Evolutionary conservation across 169 alveolate species (phyloP).

Genomic region (Plasmodium gallinaceum): DNA sequence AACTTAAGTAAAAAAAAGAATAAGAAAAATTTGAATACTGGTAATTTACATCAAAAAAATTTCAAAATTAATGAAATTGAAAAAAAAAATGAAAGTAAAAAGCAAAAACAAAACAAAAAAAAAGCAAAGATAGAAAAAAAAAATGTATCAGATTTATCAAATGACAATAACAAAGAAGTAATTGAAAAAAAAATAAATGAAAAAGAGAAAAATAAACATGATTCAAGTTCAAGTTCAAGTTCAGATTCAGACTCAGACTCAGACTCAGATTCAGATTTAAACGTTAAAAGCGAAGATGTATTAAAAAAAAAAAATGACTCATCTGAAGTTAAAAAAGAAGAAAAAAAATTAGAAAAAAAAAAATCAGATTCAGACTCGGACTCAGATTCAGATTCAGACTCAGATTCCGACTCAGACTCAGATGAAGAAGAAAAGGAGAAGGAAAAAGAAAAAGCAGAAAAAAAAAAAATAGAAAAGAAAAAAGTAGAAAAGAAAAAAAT

Average conservation of each 20-base stretch:
- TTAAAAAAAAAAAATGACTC: not conserved
- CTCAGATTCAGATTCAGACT: conserved; percentile 54
- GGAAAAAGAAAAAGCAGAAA: not conserved
- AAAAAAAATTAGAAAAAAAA: not conserved
- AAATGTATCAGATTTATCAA: not conserved
- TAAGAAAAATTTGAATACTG: conserved; percentile 22
- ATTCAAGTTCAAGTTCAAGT: not conserved
- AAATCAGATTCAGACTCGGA: conserved; percentile 13
- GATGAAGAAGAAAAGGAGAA: conserved; percentile 9
- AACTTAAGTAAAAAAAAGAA: conserved; percentile 20
- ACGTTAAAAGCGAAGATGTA: not conserved
- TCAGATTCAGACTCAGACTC: conserved; percentile 4
- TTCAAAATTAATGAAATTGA: not conserved
- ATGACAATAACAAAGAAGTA: not conserved
- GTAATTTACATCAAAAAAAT: not conserved
- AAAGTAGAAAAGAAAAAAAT: conserved; percentile 10
- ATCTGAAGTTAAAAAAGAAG: not conserved
- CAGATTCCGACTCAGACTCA: conserved; percentile 39
- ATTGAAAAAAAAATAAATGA: not conserved
- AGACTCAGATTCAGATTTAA: conserved; percentile 19
- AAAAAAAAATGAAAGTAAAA: not conserved
- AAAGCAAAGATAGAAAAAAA: not conserved
- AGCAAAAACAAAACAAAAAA: not conserved
- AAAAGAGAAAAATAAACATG: not conserved
- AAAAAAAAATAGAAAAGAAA: not conserved